Percentiles rank a stretch among this genome's conserved stretches.
Evolutionary conservation across 2,329 filamentous ascomycete species (phyloP).

Genomic region (Pseudonectria buxi): DNA sequence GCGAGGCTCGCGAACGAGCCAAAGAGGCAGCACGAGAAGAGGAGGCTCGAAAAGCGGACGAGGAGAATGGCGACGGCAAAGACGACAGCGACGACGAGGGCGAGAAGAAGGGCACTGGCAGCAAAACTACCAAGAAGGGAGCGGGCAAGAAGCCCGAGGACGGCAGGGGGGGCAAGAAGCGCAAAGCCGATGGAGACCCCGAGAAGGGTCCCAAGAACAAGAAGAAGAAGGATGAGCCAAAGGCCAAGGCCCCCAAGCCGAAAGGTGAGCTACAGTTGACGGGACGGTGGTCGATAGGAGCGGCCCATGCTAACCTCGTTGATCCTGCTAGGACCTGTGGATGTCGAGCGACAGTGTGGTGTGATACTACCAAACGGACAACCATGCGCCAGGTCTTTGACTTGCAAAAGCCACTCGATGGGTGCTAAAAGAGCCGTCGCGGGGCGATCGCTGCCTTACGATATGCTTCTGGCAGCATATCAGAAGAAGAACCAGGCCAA

Average conservation of each 20-base stretch:
- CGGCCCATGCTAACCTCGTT: constrained; percentile 7
- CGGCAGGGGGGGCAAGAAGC: constrained; percentile 67
- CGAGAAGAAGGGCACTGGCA: constrained; percentile 35
- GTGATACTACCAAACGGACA: constrained; percentile 79
- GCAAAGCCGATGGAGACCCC: constrained; percentile 68
- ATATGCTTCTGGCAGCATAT: constrained; percentile 81
- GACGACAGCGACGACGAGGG: constrained; percentile 44
- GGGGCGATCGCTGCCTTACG: constrained; percentile 80
- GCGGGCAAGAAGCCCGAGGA: constrained; percentile 62
- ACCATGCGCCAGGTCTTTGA: constrained; percentile 79
- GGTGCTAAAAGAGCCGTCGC: constrained; percentile 85
- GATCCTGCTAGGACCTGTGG: constrained; percentile 60
- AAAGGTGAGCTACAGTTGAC: constrained; percentile 50
- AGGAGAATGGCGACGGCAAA: constrained; percentile 40
- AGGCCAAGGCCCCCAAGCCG: constrained; percentile 73
- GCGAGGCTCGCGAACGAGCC: constrained; percentile 62
- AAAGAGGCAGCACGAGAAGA: constrained; percentile 54
- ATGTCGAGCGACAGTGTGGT: constrained; percentile 91
- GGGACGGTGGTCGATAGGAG: too few relatives aligned
- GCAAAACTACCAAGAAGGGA: constrained; percentile 52
- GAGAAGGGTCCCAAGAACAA: constrained; percentile 81
- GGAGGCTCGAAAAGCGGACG: constrained; percentile 46
- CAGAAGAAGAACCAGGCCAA: constrained; percentile 99
- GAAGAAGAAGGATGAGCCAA: constrained; percentile 92
- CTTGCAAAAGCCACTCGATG: constrained; percentile 95